These are phyloP conservation scores for Vitis vinifera DNA, from an alignment of 164 flowering plant genomes.

Conservation along the genomic window ASM3070453v1 NC_081810.1:8908501-8909000, in stretches of 20 bases:
- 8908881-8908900: constrained; percentile 75
- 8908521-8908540: no score
- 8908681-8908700: constrained; percentile 61
- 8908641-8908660: constrained; percentile 61
- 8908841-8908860: constrained; percentile 59
- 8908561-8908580: neutral
- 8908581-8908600: neutral
- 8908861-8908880: constrained; percentile 57
- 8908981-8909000: constrained; percentile 37
- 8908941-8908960: constrained; percentile 81
- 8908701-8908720: constrained; percentile 66
- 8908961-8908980: constrained; percentile 68
- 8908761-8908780: no score
- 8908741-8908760: no score
- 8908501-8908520: no score
- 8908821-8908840: constrained; percentile 52
- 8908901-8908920: constrained; percentile 62
- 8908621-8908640: constrained; percentile 62
- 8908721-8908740: no score
- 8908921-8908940: constrained; percentile 67
- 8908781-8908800: neutral
- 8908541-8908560: neutral
- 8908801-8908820: constrained; percentile 20
- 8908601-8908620: neutral
- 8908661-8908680: constrained; percentile 37